Conservation (phyloP, 176 grass and related monocot species). For the Leersia perrieri region DNA sequence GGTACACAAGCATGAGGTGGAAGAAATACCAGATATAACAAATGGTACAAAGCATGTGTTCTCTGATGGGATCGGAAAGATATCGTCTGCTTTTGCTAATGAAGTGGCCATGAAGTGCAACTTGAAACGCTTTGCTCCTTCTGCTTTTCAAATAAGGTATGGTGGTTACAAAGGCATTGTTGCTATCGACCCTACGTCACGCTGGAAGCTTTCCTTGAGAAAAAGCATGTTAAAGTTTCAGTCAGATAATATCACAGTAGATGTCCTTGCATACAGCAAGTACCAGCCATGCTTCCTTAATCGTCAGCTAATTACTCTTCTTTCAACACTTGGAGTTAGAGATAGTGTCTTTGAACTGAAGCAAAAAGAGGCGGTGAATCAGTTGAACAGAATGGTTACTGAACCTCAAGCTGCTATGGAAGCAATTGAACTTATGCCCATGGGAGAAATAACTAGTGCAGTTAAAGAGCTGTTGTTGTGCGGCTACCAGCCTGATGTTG, state of each 20-base stretch:
- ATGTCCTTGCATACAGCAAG: slow-evolving; percentile 92
- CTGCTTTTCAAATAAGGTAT: slow-evolving; percentile 93
- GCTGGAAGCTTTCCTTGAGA: slow-evolving; percentile 73
- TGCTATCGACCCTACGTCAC: slow-evolving; percentile 63
- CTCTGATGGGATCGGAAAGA: slow-evolving; percentile 94
- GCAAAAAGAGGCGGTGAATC: slow-evolving; percentile 51
- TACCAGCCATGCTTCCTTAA: slow-evolving; percentile 82
- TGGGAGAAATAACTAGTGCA: slow-evolving; percentile 69
- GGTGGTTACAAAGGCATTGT: slow-evolving; percentile 93
- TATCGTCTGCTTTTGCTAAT: slow-evolving; percentile 69
- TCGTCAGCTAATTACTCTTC: slow-evolving; percentile 80
- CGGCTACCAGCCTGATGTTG: slow-evolving; percentile 68
- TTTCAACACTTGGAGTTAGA: slow-evolving; percentile 68
- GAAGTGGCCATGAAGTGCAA: slow-evolving; percentile 73
- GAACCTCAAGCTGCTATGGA: slow-evolving; percentile 58
- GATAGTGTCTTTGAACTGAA: slow-evolving; percentile 70
- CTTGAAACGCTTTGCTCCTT: slow-evolving; percentile 59
- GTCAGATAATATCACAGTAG: slow-evolving; percentile 68
- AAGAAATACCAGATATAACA: slow-evolving; percentile 66
- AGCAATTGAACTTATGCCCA: slow-evolving; percentile 70
- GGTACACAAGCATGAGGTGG: slow-evolving; percentile 49
- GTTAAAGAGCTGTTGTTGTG: slow-evolving; percentile 68
- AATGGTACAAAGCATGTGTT: slow-evolving; percentile 58
- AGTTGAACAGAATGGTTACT: slow-evolving; percentile 64
- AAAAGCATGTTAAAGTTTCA: slow-evolving; percentile 85